These are phyloP conservation scores for Taphrina populina DNA, from an alignment of 1,139 yeast genomes.

Conservation along the genomic window DNA sequence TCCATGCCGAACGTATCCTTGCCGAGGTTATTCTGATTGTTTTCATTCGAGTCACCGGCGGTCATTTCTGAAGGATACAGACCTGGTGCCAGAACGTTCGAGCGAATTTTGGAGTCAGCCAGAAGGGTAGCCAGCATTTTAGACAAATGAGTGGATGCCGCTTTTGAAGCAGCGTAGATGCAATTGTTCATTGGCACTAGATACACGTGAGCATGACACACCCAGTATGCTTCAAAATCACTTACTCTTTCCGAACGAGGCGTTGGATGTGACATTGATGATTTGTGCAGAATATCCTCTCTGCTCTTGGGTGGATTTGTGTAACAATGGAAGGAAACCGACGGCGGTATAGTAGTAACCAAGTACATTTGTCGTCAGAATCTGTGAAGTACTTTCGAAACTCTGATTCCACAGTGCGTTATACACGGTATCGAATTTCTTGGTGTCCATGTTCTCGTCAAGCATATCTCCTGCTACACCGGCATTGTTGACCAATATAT, in stretches of 20 bases:
- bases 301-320: slow-evolving; percentile 31
- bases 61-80: slow-evolving; percentile 40
- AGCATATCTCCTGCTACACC: slow-evolving; percentile 37
- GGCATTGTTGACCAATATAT: slow-evolving; percentile 39
- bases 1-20: slow-evolving; percentile 24
- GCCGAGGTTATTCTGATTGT: slow-evolving; percentile 28
- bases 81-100: slow-evolving; percentile 38
- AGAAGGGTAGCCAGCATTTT: slow-evolving; percentile 39
- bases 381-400: slow-evolving; percentile 15
- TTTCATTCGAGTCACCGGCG: slow-evolving; percentile 26
- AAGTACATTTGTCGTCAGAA: slow-evolving; percentile 36
- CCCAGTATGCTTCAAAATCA: background rate
- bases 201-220: background rate
- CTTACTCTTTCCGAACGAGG: slow-evolving; percentile 37
- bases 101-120: slow-evolving; percentile 38
- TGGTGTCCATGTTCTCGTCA: slow-evolving; percentile 21
- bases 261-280: slow-evolving; percentile 38
- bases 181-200: slow-evolving; percentile 12
- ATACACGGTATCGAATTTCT: slow-evolving; percentile 33
- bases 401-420: slow-evolving; percentile 36
- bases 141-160: slow-evolving; percentile 39
- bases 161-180: slow-evolving; percentile 38
- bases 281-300: slow-evolving; percentile 37
- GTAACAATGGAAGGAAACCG: slow-evolving; percentile 37
- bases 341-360: slow-evolving; percentile 38